Base-by-base conservation (phyloP, 2,329 filamentous ascomycete genomes). In the Fusarium siculi region DNA sequence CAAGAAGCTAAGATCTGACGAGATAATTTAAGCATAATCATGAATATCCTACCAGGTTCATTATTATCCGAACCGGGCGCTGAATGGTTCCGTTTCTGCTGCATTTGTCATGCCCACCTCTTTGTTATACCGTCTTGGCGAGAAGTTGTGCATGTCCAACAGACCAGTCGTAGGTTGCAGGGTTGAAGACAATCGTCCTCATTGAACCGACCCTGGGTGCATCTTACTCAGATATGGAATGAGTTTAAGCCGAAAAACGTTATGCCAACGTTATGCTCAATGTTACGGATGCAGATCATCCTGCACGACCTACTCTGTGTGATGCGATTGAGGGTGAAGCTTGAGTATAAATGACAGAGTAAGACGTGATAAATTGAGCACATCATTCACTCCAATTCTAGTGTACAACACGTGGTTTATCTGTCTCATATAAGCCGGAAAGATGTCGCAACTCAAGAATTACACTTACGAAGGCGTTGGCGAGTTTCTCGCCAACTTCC, bases 361-460 rank as follows among this genome's bases (percentile, higher is more conserved):
- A 32, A 19, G 18, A 25, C 23, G 18, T 4, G 30, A 50, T n/a
- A 21, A 19, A 23, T 44, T 18, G 4, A 32, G 39, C 23, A 44
- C 11, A 25, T 54, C 9, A 47, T 9, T 30, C n/a, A 39, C 16
- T 18, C 4, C 30, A 21, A 16, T 10, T 28, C 7, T 16, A 3
- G 15, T 6, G 0, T 1, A 3, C 6, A 59, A 5, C 12, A n/a
- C 18, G 15, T 7, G 5, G 2, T 8, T 5, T 4, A 2, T 9
- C 3, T 5, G 0, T 9, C 7, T 11, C 18, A 9, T 11, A 34
- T 7, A 37, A 15, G 2, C 7, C 11, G 2, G 0, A 3, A 15
- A 63, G 8, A 82, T 82, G 80, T 80, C 80, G 18, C 61, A 75
- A 12, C 75, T 81, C 36, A 73, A 72, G 62, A 82, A 78, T 56